Evolutionary conservation across 2,329 filamentous ascomycete genomes (phyloP), one percentile per base, ranked within the genome.

Genomic region (Cryphonectria parasitica): DNA sequence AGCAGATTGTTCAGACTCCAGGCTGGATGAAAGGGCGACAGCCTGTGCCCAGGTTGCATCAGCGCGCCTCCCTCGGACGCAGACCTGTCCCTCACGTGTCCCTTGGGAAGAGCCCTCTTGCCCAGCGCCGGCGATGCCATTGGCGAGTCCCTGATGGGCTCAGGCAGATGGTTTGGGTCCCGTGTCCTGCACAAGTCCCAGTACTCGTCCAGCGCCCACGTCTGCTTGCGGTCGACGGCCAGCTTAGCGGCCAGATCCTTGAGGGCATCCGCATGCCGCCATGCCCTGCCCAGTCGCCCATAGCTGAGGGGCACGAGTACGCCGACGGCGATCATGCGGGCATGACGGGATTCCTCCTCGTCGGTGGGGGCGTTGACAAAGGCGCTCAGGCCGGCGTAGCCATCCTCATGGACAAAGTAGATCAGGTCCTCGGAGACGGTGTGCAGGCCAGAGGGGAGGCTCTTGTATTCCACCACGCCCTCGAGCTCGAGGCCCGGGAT

Each of bases 401-500:
- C 86, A 64, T 88, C 84, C 72, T 89, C 91, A 78, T 98, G 94
- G 60, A 97, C 90, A 80, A 98, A 99, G 84, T 98, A 99, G 77
- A 94, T 93, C 66, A 98, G 85, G 80, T 99, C 96, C 74, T 95
- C 90, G 43, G 91, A 85, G 28, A 98, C 93, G 70, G 93, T 92
- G 82, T 99, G 96, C 65, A 98, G 82, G 34, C 96, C 96, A 0
- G 95, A 98, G 2, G 96, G 96, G 63, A 99, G 87, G 73, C 94
- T 97, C 82, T 98, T 98, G 87, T 94, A 99, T 82, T 99, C 96
- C 77, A 98, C 94, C 34, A 92, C 90, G 69, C 94, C 94, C 75
- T 97, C 93, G 64, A 98, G 87, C 80, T 88, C 86, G 82, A 95
- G 86, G 64, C 89, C 90, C 19, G 89, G 85, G 0, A 89, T 82